Conservation (phyloP, 371 early-diverging fungal genomes). For the Lichtheimia corymbifera region DNA sequence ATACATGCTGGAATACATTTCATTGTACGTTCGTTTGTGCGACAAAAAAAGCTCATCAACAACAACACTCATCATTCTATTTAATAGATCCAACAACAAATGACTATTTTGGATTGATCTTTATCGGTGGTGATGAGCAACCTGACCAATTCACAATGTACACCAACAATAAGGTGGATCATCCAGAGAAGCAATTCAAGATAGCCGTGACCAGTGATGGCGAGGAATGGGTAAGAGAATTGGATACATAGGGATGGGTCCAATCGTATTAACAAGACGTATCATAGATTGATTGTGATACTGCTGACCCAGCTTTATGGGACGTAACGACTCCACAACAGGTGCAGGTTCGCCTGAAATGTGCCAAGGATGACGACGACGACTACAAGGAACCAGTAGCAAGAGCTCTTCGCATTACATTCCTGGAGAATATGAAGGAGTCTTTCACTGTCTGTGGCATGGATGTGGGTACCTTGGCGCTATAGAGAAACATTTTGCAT, state of each 20-base stretch:
- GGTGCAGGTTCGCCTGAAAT: too few species aligned
- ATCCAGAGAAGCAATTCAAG: slow-evolving; percentile 21
- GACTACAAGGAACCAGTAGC: not conserved
- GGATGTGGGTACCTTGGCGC: slow-evolving; percentile 19
- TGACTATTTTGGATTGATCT: slow-evolving; percentile 51
- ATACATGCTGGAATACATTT: slow-evolving; percentile 60
- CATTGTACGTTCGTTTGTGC: slow-evolving; percentile 24
- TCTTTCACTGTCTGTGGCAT: slow-evolving; percentile 44
- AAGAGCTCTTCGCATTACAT: slow-evolving; percentile 28
- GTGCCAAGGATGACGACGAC: too few species aligned
- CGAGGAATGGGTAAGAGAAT: slow-evolving; percentile 24
- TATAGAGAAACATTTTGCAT: too few species aligned
- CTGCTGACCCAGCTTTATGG: too few species aligned
- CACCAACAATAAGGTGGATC: slow-evolving; percentile 23
- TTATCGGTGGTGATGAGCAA: slow-evolving; percentile 33
- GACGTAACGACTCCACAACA: too few species aligned
- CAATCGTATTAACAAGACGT: too few species aligned
- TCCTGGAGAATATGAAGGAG: slow-evolving; percentile 21
- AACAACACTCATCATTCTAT: not conserved
- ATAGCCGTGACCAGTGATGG: slow-evolving; percentile 30
- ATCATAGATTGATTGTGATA: too few species aligned
- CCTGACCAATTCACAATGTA: slow-evolving; percentile 22
- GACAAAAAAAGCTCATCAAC: not conserved
- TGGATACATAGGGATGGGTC: not conserved
- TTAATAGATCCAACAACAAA: slow-evolving; percentile 26